These are phyloP conservation scores for Uromyces viciae-fabae DNA, from an alignment of 1,284 basidiomycete species.

Conservation along the genomic window DNA sequence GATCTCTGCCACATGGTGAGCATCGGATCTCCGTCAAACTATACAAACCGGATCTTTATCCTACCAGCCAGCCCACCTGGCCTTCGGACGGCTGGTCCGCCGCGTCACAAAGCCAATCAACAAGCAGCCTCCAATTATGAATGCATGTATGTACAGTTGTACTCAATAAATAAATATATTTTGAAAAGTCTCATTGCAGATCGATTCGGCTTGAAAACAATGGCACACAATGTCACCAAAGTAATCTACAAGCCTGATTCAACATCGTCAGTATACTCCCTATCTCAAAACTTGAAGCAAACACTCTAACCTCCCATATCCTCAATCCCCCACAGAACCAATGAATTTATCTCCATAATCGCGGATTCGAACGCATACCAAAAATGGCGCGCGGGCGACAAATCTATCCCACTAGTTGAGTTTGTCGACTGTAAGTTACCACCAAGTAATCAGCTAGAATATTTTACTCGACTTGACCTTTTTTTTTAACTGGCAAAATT, in stretches of 20 bases:
- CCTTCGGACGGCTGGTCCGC: too few species aligned
- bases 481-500: neutral
- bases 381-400: constrained; percentile 74
- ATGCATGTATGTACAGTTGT: too few species aligned
- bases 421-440: constrained; percentile 68
- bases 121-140: too few species aligned
- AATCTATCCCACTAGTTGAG: constrained; percentile 64
- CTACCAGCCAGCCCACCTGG: too few species aligned
- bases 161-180: too few species aligned
- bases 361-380: constrained; percentile 57
- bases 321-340: neutral
- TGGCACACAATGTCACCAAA: constrained; percentile 11
- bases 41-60: too few species aligned
- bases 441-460: neutral
- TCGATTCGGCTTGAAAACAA: too few species aligned
- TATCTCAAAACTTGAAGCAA: constrained; percentile 59
- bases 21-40: too few species aligned
- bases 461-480: neutral
- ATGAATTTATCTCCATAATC: constrained; percentile 43
- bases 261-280: constrained; percentile 62
- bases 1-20: too few species aligned
- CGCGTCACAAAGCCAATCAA: too few species aligned
- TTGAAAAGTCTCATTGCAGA: too few species aligned
- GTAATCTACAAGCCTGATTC: constrained; percentile 71
- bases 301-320: neutral